Evolutionary conservation across 139 green algal genomes (phyloP), one percentile per base, ranked within the genome.

Genomic region (Deuterostichococcus epilithicus): DNA sequence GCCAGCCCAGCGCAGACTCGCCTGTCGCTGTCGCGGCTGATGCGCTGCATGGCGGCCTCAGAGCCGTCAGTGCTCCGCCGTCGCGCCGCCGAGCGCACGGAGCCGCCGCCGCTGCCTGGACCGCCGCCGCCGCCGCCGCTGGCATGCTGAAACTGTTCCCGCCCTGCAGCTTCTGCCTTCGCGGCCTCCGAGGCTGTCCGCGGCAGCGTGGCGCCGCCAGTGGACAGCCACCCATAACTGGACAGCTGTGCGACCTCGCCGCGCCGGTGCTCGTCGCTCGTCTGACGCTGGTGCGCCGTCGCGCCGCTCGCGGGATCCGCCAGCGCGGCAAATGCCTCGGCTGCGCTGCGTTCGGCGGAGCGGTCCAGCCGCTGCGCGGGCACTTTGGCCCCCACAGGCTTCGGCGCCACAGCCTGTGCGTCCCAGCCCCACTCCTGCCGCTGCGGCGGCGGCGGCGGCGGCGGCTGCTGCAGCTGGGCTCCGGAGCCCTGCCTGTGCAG

Each of bases 11-110:
- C n/a, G n/a, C 42, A 52, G 8, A 20, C 52, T 3, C 52, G 18
- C 52, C 52, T 63, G 52, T 63, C 52, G 52, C 52, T 63, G 52
- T 63, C 52, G 52, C 52, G 52, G 52, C 52, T 63, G 52, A 63
- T 63, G 13, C 42, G 42, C 42, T 52, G 8, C 8, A 23, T 52
- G 42, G 8, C 13, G 42, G 18, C 20, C n/a, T n/a, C n/a, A n/a
- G n/a, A n/a, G n/a, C n/a, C n/a, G n/a, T n/a, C n/a, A n/a, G n/a
- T n/a, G n/a, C n/a, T n/a, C n/a, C n/a, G n/a, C n/a, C n/a, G n/a
- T n/a, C n/a, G n/a, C n/a, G n/a, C n/a, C n/a, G n/a, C n/a, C n/a
- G n/a, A n/a, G n/a, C n/a, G n/a, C n/a, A n/a, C n/a, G n/a, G n/a
- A n/a, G 52, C 52, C 13, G 52, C 20, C 20, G 52, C 52, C 52